Conservation (phyloP, 148 eudicot species). For the Vaccinium macrocarpon region DNA sequence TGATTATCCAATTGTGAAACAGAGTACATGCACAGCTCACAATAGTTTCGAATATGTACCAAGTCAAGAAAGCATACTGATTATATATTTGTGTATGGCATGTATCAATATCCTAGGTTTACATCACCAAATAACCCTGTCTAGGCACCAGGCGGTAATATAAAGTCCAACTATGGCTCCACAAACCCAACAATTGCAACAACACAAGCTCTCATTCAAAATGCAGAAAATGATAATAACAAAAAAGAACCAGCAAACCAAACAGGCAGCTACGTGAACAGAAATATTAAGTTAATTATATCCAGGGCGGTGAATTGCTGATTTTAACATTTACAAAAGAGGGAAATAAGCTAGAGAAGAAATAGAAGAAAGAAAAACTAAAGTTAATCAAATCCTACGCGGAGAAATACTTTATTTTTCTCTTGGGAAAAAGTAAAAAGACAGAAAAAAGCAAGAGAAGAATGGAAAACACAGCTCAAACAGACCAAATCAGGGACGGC, state of each 20-base stretch:
- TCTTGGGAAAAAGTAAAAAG: neutral
- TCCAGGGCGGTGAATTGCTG: neutral
- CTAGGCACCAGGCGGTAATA: too few relatives aligned
- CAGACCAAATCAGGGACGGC: neutral
- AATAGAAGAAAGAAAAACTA: neutral
- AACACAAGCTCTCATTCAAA: neutral
- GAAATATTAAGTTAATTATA: neutral
- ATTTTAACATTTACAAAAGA: neutral
- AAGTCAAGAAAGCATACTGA: too few relatives aligned
- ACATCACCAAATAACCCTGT: neutral
- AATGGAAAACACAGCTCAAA: neutral
- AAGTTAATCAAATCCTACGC: neutral
- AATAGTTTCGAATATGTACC: too few relatives aligned
- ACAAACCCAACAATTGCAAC: neutral
- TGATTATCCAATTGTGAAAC: neutral
- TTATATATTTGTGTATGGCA: neutral
- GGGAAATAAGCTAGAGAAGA: neutral
- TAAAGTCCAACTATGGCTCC: neutral
- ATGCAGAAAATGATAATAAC: neutral
- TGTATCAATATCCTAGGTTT: neutral
- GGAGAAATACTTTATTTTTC: neutral
- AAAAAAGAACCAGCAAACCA: neutral
- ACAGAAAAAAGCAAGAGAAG: neutral
- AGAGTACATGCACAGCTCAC: neutral
- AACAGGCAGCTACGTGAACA: neutral